phyloP scores from a whole-genome alignment of 768 basidiomycete species.

The Lepiota venenata region DNA sequence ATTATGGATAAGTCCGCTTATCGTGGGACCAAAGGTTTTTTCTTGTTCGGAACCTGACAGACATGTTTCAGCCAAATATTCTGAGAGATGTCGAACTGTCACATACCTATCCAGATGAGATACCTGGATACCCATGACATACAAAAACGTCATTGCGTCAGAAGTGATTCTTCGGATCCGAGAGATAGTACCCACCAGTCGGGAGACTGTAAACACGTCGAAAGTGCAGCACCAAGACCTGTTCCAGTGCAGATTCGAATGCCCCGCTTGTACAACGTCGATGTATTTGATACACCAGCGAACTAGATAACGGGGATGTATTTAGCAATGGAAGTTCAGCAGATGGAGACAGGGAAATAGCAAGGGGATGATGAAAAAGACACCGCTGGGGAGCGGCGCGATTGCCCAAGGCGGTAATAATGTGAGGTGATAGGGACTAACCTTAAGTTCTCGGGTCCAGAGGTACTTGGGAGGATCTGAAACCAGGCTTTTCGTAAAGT shows the following conservation, averaged over 20 bases:
- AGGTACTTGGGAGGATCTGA: constrained; percentile 63
- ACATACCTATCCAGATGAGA: constrained; percentile 71
- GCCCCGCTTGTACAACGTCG: constrained; percentile 73
- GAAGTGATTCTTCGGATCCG: constrained; percentile 2
- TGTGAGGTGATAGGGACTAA: constrained; percentile 19
- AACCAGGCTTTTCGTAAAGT: constrained; percentile 74
- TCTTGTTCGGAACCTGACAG: constrained; percentile 71
- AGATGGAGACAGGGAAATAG: background rate
- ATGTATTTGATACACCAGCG: constrained; percentile 79
- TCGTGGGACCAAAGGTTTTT: constrained; percentile 70
- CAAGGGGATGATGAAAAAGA: background rate
- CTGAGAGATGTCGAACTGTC: background rate
- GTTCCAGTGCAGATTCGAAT: constrained; percentile 83
- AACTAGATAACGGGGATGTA: constrained; percentile 38
- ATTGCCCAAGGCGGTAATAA: no score
- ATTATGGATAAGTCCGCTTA: constrained; percentile 66
- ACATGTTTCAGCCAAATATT: constrained; percentile 12
- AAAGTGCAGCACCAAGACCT: constrained; percentile 75
- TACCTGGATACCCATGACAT: constrained; percentile 41
- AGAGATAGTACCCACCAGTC: constrained; percentile 47
- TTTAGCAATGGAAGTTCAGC: constrained; percentile 3
- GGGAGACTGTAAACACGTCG: constrained; percentile 75
- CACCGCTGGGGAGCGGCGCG: no score
- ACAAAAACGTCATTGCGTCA: background rate
- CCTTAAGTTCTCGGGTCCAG: constrained; percentile 83